Evolutionary conservation across 495 filamentous ascomycete species (phyloP).

Genomic region (Hyaloscypha bicolor): DNA sequence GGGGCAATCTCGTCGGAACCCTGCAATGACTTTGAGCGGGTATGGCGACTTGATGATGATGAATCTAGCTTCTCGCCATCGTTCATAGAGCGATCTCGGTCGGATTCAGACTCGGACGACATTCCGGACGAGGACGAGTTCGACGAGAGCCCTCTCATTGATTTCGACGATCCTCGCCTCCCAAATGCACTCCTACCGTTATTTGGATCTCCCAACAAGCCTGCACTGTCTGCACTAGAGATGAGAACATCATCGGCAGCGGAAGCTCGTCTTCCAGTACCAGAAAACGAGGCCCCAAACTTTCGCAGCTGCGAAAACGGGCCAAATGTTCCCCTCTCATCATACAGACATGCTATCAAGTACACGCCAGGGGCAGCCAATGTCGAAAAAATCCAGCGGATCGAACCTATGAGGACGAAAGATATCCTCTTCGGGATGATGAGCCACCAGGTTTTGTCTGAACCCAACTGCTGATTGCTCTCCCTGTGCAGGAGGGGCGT

Average conservation of each 20-base stretch:
- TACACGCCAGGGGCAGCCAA: constrained; percentile 79
- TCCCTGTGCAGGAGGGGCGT: constrained; percentile 59
- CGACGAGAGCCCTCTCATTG: constrained; percentile 41
- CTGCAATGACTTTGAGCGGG: constrained; percentile 34
- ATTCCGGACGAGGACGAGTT: constrained; percentile 62
- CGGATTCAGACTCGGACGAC: constrained; percentile 63
- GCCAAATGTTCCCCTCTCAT: constrained; percentile 79
- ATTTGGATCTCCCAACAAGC: neutral
- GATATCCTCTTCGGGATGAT: constrained; percentile 61
- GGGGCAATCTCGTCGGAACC: constrained; percentile 60
- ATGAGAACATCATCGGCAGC: constrained; percentile 42
- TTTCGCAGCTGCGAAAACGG: constrained; percentile 62
- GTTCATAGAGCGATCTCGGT: constrained; percentile 40
- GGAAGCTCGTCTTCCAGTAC: constrained; percentile 36
- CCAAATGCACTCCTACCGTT: constrained; percentile 10
- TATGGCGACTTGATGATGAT: constrained; percentile 26
- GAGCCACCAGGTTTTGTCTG: constrained; percentile 46
- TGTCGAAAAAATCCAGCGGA: constrained; percentile 76
- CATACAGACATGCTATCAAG: constrained; percentile 76
- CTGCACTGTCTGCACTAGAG: constrained; percentile 34
- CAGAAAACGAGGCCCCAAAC: constrained; percentile 39
- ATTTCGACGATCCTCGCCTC: constrained; percentile 20
- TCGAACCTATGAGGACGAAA: constrained; percentile 59
- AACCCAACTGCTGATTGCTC: constrained; percentile 40
- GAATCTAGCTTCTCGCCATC: constrained; percentile 24